Evolutionary conservation across 352 stramenopile species (phyloP).

Genomic region (Sclerospora graminicola): DNA sequence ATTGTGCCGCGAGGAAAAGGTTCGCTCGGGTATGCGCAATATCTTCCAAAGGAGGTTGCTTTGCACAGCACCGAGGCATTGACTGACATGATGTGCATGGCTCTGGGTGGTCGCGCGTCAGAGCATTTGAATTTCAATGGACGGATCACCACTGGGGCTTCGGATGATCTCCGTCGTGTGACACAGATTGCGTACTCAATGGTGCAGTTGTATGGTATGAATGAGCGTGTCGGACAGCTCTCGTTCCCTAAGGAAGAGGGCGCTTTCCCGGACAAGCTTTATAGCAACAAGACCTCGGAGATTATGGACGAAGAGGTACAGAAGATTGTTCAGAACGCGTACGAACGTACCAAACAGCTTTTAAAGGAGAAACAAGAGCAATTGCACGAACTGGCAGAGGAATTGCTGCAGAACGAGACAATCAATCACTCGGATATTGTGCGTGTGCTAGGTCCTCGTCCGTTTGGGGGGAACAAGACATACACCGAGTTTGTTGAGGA

Average conservation of each 20-base stretch:
- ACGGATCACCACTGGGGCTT: constrained; percentile 94
- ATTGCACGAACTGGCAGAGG: constrained; percentile 89
- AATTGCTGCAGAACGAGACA: no score
- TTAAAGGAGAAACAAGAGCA: constrained; percentile 90
- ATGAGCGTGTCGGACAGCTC: constrained; percentile 93
- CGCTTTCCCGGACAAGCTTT: constrained; percentile 89
- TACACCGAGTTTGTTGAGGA: no score
- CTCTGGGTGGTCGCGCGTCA: constrained; percentile 93
- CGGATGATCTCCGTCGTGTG: constrained; percentile 87
- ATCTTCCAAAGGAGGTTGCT: constrained; percentile 97
- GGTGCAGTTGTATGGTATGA: constrained; percentile 99
- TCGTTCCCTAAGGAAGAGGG: constrained; percentile 92
- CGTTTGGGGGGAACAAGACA: no score
- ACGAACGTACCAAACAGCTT: no score
- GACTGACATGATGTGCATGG: constrained; percentile 98
- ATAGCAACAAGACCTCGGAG: constrained; percentile 95
- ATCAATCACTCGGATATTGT: no score
- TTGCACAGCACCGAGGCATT: constrained; percentile 94
- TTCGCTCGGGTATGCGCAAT: constrained; percentile 97
- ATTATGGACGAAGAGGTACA: constrained; percentile 98
- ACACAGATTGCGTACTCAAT: constrained; percentile 97
- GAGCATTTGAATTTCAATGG: constrained; percentile 97
- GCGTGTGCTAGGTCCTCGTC: no score
- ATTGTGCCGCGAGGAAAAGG: constrained; percentile 97
- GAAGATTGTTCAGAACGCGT: no score